These are phyloP conservation scores for Tulasnella sp. DNA, from an alignment of 768 basidiomycete species.

Conservation along the genomic window DNA sequence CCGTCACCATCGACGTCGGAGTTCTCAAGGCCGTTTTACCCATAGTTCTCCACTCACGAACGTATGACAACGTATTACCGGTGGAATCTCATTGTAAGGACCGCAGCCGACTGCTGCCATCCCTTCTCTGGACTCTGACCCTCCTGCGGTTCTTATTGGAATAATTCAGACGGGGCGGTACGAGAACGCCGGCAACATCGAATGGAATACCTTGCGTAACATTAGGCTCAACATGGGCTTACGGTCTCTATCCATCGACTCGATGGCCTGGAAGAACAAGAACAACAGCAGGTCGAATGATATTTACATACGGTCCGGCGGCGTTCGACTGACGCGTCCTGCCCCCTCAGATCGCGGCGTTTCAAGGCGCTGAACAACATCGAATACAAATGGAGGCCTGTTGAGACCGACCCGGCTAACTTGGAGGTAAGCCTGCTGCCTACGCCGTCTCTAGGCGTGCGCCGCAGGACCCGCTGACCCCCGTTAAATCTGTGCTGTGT, in stretches of 20 bases:
- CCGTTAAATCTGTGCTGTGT: not conserved
- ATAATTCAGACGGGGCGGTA: slow-evolving; percentile 34
- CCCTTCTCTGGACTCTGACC: not conserved
- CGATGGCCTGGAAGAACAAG: slow-evolving; percentile 46
- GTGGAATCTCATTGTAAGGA: not conserved
- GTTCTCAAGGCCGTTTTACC: not conserved
- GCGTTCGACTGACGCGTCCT: not conserved
- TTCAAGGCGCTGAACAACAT: slow-evolving; percentile 16
- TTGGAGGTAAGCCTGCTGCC: slow-evolving; percentile 6
- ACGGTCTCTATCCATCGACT: slow-evolving; percentile 37
- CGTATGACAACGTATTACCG: slow-evolving; percentile 11
- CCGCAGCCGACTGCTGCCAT: not conserved
- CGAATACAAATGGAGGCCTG: slow-evolving; percentile 19
- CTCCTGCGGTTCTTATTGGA: not conserved
- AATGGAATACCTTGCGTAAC: slow-evolving; percentile 43
- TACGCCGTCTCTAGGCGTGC: not conserved
- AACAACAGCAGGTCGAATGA: slow-evolving; percentile 39
- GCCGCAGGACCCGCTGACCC: not conserved
- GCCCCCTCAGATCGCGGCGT: slow-evolving; percentile 2
- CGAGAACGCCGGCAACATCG: slow-evolving; percentile 48
- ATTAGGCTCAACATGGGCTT: slow-evolving; percentile 45
- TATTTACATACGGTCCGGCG: not conserved
- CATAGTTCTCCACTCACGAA: slow-evolving; percentile 5
- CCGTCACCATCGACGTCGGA: not conserved
- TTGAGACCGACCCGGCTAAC: slow-evolving; percentile 11